Conservation (phyloP, 2,329 filamentous ascomycete genomes). For the Trichoderma sp. region DNA sequence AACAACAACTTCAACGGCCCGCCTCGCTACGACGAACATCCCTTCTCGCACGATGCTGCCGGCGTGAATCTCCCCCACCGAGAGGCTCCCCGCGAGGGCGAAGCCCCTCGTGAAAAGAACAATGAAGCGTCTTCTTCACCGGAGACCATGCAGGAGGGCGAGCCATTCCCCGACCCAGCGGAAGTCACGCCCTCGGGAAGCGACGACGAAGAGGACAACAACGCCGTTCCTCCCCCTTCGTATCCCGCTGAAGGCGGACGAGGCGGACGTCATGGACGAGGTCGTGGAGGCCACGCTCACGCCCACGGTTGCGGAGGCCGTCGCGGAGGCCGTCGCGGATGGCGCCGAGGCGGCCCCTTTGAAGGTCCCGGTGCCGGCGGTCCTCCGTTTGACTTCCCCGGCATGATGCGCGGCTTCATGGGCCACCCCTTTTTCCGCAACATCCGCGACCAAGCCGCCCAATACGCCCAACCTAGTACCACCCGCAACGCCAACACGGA, state of each 20-base stretch:
- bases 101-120: conserved; percentile 35
- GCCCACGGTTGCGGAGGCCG: conserved; percentile 12
- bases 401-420: conserved; percentile 40
- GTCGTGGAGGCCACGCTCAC: neutral
- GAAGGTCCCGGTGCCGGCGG: conserved; percentile 28
- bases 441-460: conserved; percentile 40
- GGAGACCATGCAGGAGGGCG: conserved; percentile 32
- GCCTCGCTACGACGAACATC: neutral
- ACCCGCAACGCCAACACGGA: neutral
- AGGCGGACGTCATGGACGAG: conserved; percentile 23
- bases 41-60: conserved; percentile 7
- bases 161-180: conserved; percentile 32
- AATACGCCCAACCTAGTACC: conserved; percentile 17
- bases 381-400: conserved; percentile 38
- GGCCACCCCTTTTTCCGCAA: conserved; percentile 43
- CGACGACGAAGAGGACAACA: conserved; percentile 28
- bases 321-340: conserved; percentile 4
- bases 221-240: conserved; percentile 22
- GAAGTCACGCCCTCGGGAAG: conserved; percentile 28
- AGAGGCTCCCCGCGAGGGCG: conserved; percentile 23
- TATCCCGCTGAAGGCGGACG: conserved; percentile 21
- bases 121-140: conserved; percentile 29
- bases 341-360: conserved; percentile 22
- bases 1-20: neutral
- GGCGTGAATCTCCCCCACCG: neutral